Percentiles rank a stretch among this genome's conserved stretches.
These are phyloP conservation scores for Nakataea oryzae DNA, from an alignment of 2,329 filamentous ascomycete genomes.

Conservation along the genomic window DNA sequence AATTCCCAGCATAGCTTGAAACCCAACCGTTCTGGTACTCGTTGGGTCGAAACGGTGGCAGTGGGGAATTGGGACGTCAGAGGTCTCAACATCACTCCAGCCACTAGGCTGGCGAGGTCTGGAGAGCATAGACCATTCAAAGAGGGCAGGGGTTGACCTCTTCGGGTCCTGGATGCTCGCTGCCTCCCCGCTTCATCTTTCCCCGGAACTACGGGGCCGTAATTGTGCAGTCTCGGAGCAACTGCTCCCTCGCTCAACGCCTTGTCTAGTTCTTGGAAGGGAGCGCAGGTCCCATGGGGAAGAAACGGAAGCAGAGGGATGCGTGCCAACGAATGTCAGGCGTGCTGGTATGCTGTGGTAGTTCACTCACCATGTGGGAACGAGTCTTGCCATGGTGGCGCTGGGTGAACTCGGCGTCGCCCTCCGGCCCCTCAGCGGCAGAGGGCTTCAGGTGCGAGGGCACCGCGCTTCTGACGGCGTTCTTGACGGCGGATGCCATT, in stretches of 20 bases:
- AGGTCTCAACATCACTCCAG: neutral
- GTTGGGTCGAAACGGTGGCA: neutral
- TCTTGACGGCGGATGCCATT: conserved; percentile 64
- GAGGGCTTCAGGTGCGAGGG: conserved; percentile 72
- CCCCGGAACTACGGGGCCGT: neutral
- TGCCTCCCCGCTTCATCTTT: neutral
- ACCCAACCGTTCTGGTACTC: neutral
- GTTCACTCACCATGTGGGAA: conserved; percentile 67
- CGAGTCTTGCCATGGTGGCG: conserved; percentile 78
- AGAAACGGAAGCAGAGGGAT: neutral
- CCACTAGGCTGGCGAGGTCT: too few species aligned
- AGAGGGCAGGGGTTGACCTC: too few species aligned
- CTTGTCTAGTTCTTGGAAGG: neutral
- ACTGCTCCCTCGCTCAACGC: neutral
- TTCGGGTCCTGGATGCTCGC: neutral
- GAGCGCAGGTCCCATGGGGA: neutral
- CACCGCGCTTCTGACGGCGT: conserved; percentile 66
- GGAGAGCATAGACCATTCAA: neutral
- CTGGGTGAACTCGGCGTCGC: conserved; percentile 40
- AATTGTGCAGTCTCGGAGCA: neutral
- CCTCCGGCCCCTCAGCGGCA: conserved; percentile 23
- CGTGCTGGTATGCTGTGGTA: neutral
- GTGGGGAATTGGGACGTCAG: neutral
- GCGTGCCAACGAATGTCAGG: neutral
- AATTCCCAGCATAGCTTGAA: neutral